These are phyloP conservation scores for Akebia trifoliata DNA, from an alignment of 164 flowering plant species.

Conservation along the genomic window DNA sequence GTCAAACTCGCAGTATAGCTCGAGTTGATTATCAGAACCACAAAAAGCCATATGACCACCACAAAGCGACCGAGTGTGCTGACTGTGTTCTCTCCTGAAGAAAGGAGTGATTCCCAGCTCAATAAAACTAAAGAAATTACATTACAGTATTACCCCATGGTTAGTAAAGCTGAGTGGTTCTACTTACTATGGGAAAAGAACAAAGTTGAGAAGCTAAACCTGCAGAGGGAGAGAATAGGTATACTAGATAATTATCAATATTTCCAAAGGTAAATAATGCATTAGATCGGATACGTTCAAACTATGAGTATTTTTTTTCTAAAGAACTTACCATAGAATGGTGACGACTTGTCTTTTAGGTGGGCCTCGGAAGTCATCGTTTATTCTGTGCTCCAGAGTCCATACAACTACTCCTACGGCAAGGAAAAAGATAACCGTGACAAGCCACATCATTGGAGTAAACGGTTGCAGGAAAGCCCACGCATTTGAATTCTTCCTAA, in stretches of 20 bases:
- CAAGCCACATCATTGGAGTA: conserved; percentile 57
- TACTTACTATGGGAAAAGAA: conserved; percentile 77
- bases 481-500: conserved; percentile 44
- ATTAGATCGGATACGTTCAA: too few species aligned
- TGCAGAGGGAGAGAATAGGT: conserved; percentile 28
- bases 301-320: background rate
- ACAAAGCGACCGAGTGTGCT: conserved; percentile 35
- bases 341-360: conserved; percentile 31
- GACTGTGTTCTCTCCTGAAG: conserved; percentile 32
- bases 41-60: conserved; percentile 36
- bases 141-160: background rate
- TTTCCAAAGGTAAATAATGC: too few species aligned
- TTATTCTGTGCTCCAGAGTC: conserved; percentile 35
- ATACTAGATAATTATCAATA: conserved; percentile 8
- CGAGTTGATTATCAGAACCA: conserved; percentile 34
- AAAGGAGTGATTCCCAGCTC: background rate
- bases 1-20: conserved; percentile 42
- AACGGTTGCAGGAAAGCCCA: conserved; percentile 84
- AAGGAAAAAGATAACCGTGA: conserved; percentile 58
- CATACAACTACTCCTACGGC: conserved; percentile 39
- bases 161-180: background rate
- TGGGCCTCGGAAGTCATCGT: conserved; percentile 39
- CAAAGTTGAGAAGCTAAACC: conserved; percentile 82
- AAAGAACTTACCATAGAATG: conserved; percentile 27
- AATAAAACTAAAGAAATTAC: background rate